Evolutionary conservation across 2,329 filamentous ascomycete species (phyloP), one percentile per base, ranked within the genome.

Genomic region (Trematosphaeria pertusa): DNA sequence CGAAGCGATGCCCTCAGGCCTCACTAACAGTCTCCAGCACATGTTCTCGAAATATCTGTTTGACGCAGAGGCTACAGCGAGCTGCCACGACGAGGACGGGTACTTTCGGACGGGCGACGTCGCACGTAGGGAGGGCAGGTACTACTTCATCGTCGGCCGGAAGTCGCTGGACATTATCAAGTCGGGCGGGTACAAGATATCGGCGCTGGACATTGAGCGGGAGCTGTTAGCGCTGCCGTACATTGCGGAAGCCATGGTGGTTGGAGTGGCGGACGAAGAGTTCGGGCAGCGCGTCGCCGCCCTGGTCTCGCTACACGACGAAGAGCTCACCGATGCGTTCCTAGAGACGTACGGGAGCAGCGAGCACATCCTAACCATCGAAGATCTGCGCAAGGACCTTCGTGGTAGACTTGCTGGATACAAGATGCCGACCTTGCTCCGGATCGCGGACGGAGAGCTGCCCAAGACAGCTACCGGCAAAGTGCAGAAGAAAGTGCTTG

Each of bases 261-360:
- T 82, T 3, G 79, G 80, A 1, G 70, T 82, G n/a, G 64, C 72
- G 0, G 78, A 81, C 50, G 73, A 79, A 14, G 79, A 82, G 64
- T 82, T 76, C 62, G 79, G 80, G 2, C 78, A 83, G 61, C 71
- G 78, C 15, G 80, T 83, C 2, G 80, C 75, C n/a, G 79, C 79
- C 1, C 72, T 79, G n/a, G 60, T 83, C 11, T 77, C 62, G 34
- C 50, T 76, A 32, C 72, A 73, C 46, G 58, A 69, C 10, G 64
- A 69, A 37, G 56, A 61, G 5, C 48, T 70, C 48, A 63, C 48
- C 26, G 58, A 55, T 20, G 47, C 33, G 7, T 64, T 55, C 21
- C 28, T 58, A 4, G 48, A 54, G 20, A 52, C 39, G 9, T 51
- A 61, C 46, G 46, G 45, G 18, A 45, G 56, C 52, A 31, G 36